Conservation (phyloP, 768 basidiomycete species). For the Panellus pusillus region DNA sequence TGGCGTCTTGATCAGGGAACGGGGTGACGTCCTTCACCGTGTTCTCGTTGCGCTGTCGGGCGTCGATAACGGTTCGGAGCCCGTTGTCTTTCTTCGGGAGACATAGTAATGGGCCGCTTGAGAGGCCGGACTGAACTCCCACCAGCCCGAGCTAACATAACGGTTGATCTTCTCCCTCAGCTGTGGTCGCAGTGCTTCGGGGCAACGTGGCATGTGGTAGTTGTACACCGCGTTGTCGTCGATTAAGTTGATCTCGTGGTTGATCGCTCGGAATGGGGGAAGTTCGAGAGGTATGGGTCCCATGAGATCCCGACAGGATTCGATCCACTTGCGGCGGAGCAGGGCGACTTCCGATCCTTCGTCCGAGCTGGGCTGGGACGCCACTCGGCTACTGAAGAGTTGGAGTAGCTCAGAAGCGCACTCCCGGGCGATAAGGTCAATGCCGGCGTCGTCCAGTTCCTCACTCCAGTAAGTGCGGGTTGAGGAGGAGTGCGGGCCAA, state of each 20-base stretch:
- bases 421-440: too few relatives aligned
- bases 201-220: slow-evolving; percentile 33
- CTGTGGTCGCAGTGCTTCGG: slow-evolving; percentile 27
- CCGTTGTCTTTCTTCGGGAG: slow-evolving; percentile 34
- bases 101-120: slow-evolving; percentile 34
- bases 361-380: too few relatives aligned
- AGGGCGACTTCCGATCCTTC: too few relatives aligned
- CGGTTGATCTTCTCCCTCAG: slow-evolving; percentile 31
- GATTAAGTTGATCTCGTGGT: slow-evolving; percentile 39
- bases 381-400: too few relatives aligned
- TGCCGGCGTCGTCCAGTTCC: too few relatives aligned
- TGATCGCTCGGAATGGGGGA: slow-evolving; percentile 36
- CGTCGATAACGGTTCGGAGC: slow-evolving; percentile 36
- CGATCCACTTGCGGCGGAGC: too few relatives aligned
- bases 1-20: not conserved
- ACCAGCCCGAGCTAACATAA: slow-evolving; percentile 36
- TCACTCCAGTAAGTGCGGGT: too few relatives aligned
- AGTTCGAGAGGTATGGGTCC: slow-evolving; percentile 21
- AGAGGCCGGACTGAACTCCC: slow-evolving; percentile 21
- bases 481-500: too few relatives aligned
- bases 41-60: slow-evolving; percentile 38
- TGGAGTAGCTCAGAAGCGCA: too few relatives aligned
- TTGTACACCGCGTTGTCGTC: slow-evolving; percentile 32
- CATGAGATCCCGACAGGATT: slow-evolving; percentile 25
- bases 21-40: slow-evolving; percentile 39